Evolutionary conservation across 305 asterid genomes (phyloP).

Genomic region (Fraxinus paxiana): DNA sequence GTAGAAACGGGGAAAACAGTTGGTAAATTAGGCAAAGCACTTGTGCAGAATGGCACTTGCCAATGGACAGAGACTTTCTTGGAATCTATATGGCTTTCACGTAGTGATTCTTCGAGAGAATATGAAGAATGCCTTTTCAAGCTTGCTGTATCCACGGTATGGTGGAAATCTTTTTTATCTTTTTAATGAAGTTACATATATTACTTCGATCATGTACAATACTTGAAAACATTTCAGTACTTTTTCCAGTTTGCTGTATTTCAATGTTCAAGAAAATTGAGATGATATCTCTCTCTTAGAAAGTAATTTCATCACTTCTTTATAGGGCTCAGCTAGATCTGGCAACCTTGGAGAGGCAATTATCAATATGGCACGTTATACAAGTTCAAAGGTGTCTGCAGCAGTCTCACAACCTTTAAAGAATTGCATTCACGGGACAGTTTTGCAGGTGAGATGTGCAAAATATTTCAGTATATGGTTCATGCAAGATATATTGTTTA

Average conservation of each 20-base stretch:
- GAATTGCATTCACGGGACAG: conserved; percentile 68
- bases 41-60: conserved; percentile 71
- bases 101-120: conserved; percentile 50
- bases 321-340: conserved; percentile 72
- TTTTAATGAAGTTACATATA: background rate
- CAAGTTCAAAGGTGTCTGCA: conserved; percentile 46
- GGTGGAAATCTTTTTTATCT: background rate
- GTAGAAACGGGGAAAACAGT: conserved; percentile 68
- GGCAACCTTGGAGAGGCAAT: conserved; percentile 75
- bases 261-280: background rate
- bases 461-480: background rate
- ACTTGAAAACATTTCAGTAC: background rate
- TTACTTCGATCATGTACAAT: background rate
- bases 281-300: background rate
- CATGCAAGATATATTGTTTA: background rate
- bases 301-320: conserved; percentile 12
- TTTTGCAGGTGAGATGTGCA: conserved; percentile 53
- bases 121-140: conserved; percentile 62
- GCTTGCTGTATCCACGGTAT: conserved; percentile 70
- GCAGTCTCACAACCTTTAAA: conserved; percentile 64
- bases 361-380: conserved; percentile 53
- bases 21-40: conserved; percentile 61
- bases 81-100: conserved; percentile 64
- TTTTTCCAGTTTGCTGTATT: background rate
- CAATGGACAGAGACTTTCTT: conserved; percentile 70